Conservation (phyloP, 768 basidiomycete species). For the Termitomyces heimii region DNA sequence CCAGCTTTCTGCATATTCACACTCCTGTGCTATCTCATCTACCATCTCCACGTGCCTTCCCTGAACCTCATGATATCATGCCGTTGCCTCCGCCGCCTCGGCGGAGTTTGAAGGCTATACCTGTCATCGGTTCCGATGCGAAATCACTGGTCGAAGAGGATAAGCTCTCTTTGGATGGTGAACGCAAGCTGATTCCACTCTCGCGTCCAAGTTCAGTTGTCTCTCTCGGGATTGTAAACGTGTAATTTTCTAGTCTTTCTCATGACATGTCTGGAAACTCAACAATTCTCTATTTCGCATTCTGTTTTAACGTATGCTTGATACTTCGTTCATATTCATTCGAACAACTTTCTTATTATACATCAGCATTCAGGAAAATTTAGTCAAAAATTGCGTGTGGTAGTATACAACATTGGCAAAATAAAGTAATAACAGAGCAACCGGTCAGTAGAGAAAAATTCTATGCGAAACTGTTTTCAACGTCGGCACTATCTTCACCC, state of each 20-base stretch:
- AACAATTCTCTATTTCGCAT: not conserved
- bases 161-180: slow-evolving; percentile 21
- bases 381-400: not conserved
- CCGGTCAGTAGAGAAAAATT: slow-evolving; percentile 3
- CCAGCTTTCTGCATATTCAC: slow-evolving; percentile 54
- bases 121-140: slow-evolving; percentile 25
- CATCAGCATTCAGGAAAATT: not conserved
- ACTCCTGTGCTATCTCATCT: slow-evolving; percentile 36
- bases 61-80: slow-evolving; percentile 28
- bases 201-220: slow-evolving; percentile 48
- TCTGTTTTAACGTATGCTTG: slow-evolving; percentile 4
- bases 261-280: not conserved
- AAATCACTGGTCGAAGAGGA: slow-evolving; percentile 20
- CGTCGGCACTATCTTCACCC: slow-evolving; percentile 91
- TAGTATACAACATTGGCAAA: slow-evolving; percentile 12
- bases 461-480: slow-evolving; percentile 92
- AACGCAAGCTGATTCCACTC: slow-evolving; percentile 29
- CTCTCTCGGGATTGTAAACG: slow-evolving; percentile 43
- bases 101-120: slow-evolving; percentile 46
- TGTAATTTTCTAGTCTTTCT: slow-evolving; percentile 20
- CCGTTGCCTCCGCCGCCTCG: slow-evolving; percentile 63
- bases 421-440: slow-evolving; percentile 5
- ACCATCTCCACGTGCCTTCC: slow-evolving; percentile 23
- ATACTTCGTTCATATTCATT: not conserved
- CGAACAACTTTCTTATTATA: not conserved